phyloP scores from a whole-genome alignment of 371 early-diverging fungal genomes.

The Saksenaea oblongispora region DNA sequence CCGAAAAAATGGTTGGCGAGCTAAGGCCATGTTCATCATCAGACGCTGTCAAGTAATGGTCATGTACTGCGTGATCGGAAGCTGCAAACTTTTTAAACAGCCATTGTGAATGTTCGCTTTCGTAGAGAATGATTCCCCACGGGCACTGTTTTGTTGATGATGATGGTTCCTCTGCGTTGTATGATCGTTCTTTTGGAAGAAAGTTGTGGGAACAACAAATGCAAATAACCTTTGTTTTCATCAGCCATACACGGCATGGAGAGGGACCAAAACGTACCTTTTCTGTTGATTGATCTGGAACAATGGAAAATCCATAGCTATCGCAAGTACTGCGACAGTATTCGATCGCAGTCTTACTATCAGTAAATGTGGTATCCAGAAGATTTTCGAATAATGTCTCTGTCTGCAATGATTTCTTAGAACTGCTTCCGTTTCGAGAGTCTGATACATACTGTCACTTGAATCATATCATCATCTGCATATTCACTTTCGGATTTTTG shows the following conservation, averaged over 20 bases:
- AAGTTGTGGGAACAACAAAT: background rate
- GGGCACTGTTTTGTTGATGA: background rate
- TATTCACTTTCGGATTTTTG: background rate
- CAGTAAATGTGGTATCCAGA: background rate
- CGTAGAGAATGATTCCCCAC: background rate
- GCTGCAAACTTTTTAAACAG: background rate
- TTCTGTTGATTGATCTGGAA: background rate
- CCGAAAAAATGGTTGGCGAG: background rate
- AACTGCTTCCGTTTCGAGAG: background rate
- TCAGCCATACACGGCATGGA: background rate
- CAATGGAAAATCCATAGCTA: background rate
- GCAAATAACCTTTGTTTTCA: background rate
- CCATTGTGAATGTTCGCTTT: background rate
- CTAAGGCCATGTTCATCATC: background rate
- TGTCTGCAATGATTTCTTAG: background rate
- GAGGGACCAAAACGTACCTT: background rate
- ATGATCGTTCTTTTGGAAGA: background rate
- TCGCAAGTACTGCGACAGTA: background rate
- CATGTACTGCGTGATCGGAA: background rate
- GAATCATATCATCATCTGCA: background rate
- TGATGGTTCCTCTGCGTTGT: background rate
- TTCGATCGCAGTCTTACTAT: background rate
- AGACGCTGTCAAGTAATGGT: background rate
- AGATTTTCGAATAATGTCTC: background rate
- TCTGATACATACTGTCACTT: background rate